Percentiles rank a stretch among this genome's conserved stretches.
Evolutionary conservation across 1,139 yeast genomes (phyloP).

Genomic region (Candida anutae): DNA sequence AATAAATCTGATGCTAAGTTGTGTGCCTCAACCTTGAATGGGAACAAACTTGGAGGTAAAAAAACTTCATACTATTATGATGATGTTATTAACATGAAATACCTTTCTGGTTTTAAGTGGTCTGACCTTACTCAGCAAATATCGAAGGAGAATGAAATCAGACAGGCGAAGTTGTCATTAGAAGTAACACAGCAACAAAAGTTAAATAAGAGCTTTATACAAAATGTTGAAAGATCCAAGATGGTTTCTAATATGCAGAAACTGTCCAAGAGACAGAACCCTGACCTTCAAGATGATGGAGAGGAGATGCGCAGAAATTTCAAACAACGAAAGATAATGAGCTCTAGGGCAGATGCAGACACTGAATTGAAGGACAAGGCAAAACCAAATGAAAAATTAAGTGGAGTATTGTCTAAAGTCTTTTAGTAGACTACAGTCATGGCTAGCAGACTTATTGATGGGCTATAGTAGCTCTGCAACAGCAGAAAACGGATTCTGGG

Average conservation of each 20-base stretch:
- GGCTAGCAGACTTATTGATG: no score
- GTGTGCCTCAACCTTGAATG: constrained; percentile 81
- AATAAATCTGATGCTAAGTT: constrained; percentile 82
- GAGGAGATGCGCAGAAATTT: constrained; percentile 41
- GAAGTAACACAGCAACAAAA: constrained; percentile 87
- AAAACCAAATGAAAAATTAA: constrained; percentile 37
- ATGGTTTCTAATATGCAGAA: constrained; percentile 62
- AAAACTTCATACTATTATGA: constrained; percentile 91
- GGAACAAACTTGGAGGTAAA: constrained; percentile 85
- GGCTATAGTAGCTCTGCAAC: no score
- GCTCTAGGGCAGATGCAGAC: constrained; percentile 59
- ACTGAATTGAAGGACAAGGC: constrained; percentile 36
- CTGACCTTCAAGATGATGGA: background rate
- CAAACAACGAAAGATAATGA: constrained; percentile 56
- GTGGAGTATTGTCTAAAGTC: constrained; percentile 35
- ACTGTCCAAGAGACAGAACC: constrained; percentile 32
- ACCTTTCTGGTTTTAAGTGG: constrained; percentile 92
- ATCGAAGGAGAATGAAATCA: constrained; percentile 80
- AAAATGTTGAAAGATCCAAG: constrained; percentile 81
- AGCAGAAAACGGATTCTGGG: no score
- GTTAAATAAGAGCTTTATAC: constrained; percentile 73
- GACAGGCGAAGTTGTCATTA: constrained; percentile 80
- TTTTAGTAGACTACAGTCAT: no score
- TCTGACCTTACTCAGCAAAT: constrained; percentile 88
- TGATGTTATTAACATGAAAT: constrained; percentile 85